These are phyloP conservation scores for Solanum chmielewskii DNA, from an alignment of 257 asterid genomes.

Conservation along the genomic window DNA sequence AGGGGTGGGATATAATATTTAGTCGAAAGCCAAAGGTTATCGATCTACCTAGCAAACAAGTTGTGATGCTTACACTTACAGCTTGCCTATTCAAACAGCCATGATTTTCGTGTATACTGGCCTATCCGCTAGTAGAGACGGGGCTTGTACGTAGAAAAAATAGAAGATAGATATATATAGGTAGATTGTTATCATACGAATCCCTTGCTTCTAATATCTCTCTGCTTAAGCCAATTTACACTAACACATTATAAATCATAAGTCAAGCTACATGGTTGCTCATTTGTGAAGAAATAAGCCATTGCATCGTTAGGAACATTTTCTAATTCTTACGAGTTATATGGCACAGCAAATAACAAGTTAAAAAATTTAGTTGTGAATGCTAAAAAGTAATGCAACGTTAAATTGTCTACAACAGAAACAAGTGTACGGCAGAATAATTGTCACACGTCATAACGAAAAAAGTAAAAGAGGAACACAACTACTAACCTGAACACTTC, in stretches of 20 bases:
- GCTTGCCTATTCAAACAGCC: neutral
- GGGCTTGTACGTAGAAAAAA: neutral
- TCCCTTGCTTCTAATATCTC: neutral
- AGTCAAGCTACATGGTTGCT: neutral
- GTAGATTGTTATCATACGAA: neutral
- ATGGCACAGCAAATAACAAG: neutral
- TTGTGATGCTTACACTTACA: neutral
- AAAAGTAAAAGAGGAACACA: neutral
- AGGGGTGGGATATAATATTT: neutral
- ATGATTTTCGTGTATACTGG: neutral
- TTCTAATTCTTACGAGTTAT: neutral
- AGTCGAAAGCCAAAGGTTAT: neutral
- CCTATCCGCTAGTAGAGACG: neutral
- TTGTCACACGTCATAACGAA: neutral
- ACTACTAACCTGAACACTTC: conserved; percentile 39
- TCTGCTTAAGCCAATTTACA: neutral
- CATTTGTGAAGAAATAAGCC: neutral
- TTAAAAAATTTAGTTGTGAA: neutral
- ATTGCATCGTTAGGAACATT: neutral
- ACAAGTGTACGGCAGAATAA: neutral
- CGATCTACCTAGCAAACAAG: neutral
- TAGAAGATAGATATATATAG: neutral
- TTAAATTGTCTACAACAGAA: neutral
- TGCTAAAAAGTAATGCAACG: neutral
- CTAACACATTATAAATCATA: neutral